Base-by-base conservation (phyloP, 2,329 filamentous ascomycete species). In the Bipolaris cookei region DNA sequence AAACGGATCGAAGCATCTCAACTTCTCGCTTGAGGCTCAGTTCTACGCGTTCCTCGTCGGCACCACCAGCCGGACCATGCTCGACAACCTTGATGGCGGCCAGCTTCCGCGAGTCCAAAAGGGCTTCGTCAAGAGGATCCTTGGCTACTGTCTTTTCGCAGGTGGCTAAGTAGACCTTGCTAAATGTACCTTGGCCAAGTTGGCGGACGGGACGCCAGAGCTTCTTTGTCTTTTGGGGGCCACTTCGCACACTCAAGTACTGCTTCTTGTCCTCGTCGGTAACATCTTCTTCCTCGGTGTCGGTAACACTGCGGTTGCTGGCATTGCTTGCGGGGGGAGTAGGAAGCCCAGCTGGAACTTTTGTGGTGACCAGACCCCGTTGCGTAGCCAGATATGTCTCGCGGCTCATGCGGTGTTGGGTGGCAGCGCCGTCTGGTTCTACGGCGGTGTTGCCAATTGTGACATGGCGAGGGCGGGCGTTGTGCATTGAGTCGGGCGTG, bases 1-100 rank as follows among this genome's bases (percentile, higher is more conserved):
- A 88, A 66, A 98, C 88, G 16, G 85, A 87, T 74, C 90, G 92
- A 81, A 99, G 88, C 64, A 99, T 96, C 69, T 98, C 94, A 38
- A 99, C 85, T 80, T 99, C 95, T 59, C 95, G 88, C 78, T 97
- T 96, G 62, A 99, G 80, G 54, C 92, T 96, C 78, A 95, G 91
- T 77, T 97, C 94, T 60, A 98, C 88, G 37, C 95, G 88, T 67
- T 97, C 91, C 74, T 97, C 92, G 46, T 95, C 95, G 3, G 93
- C 94, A 43, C 94, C 94, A 50, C 95, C 95, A 21, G 91, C 91
- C 1, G 95, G 94, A 3, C 94, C 95, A 77, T 97, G 92, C 76
- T 97, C 92, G 72, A 96, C 94, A 42, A 99, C 88, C 77, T 99
- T 99, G 72, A 99, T 88, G 1, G 95, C 95, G 3, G 98, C 95